Evolutionary conservation across 148 eudicot genomes (phyloP).

Genomic region (Euryodendron excelsum): DNA sequence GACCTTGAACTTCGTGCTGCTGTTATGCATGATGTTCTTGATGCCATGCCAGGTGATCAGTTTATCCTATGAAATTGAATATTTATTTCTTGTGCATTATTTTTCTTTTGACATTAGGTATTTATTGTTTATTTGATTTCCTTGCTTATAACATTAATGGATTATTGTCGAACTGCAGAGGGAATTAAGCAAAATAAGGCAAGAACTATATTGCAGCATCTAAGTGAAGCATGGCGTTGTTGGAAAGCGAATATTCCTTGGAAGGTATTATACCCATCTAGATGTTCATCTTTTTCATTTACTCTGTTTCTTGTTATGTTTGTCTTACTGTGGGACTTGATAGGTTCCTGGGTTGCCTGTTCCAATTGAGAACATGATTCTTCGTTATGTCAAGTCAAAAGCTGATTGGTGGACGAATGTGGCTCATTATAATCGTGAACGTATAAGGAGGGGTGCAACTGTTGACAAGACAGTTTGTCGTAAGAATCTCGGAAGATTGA

Average conservation of each 20-base stretch:
- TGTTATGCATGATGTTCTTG: conserved; percentile 99
- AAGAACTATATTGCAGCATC: conserved; percentile 96
- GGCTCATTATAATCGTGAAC: conserved; percentile 98
- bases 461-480: conserved; percentile 99
- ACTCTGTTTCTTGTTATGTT: background rate
- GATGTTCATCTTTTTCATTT: background rate
- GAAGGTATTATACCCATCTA: conserved; percentile 51
- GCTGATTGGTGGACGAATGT: conserved; percentile 99
- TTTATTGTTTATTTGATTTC: background rate
- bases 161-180: conserved; percentile 43
- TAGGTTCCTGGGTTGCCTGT: conserved; percentile 95
- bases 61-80: background rate
- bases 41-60: conserved; percentile 82
- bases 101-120: background rate
- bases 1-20: conserved; percentile 99
- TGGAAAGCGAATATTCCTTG: conserved; percentile 99
- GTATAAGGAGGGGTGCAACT: conserved; percentile 98
- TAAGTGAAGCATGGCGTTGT: conserved; percentile 99
- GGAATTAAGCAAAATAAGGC: conserved; percentile 97
- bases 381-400: conserved; percentile 98
- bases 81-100: background rate
- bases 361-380: conserved; percentile 99
- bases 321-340: conserved; percentile 13
- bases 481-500: conserved; percentile 94
- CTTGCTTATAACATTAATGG: background rate